Percentiles rank a stretch among this genome's conserved stretches.
Conservation (phyloP, 371 early-diverging fungal genomes). For the Chytridium lagenaria region DNA sequence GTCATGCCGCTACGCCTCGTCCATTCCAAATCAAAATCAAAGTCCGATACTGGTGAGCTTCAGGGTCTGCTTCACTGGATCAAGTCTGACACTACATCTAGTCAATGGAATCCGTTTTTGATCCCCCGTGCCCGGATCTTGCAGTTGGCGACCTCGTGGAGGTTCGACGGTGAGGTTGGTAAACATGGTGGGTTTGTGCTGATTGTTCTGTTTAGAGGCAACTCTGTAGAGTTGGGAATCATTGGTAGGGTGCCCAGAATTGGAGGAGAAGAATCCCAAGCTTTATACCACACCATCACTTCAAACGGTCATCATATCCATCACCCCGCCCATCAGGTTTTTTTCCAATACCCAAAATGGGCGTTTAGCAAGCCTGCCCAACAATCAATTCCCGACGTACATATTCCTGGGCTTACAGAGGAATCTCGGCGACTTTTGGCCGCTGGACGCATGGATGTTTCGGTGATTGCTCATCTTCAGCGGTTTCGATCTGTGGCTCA, state of each 20-base stretch:
- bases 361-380: constrained; percentile 9
- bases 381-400: background rate
- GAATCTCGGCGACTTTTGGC: constrained; percentile 4
- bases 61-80: no score
- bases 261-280: background rate
- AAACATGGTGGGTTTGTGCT: background rate
- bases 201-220: background rate
- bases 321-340: constrained; percentile 29
- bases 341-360: constrained; percentile 40
- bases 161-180: constrained; percentile 23
- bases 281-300: constrained; percentile 22
- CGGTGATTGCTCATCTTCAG: constrained; percentile 25
- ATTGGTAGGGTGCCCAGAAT: constrained; percentile 11
- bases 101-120: no score
- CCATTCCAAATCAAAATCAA: no score
- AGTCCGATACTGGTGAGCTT: no score
- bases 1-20: no score
- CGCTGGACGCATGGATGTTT: constrained; percentile 8
- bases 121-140: constrained; percentile 19
- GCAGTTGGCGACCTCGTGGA: constrained; percentile 43
- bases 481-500: constrained; percentile 32
- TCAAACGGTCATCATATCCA: constrained; percentile 31
- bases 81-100: no score
- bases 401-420: constrained; percentile 24
- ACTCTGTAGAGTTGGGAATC: constrained; percentile 20